Base-by-base conservation (phyloP, 2,329 filamentous ascomycete genomes). In the Colletotrichum lini region DNA sequence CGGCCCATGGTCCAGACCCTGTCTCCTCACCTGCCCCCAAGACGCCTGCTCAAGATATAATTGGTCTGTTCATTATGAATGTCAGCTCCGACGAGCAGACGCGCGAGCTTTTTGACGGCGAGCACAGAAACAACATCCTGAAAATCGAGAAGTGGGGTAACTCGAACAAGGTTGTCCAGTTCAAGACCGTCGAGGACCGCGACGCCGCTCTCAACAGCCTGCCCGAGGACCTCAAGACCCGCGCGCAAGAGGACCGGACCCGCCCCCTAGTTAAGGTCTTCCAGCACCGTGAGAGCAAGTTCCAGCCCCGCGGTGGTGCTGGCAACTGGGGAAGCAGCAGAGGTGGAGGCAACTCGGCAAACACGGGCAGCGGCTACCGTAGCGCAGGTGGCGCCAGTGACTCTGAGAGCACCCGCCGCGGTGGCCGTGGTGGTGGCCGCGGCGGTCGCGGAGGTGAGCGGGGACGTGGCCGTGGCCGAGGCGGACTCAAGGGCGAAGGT, bases 1-100 rank as follows among this genome's bases (percentile, higher is more conserved):
- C 87, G 16, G 80, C 84, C 6, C 85, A 87, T 69, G 84, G 82
- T 15, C 80, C 86, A 5, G 89, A 90, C 56, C 82, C 87, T 15
- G 82, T 84, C 3, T 82, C 87, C n/a, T 89, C 90, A 2, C 87
- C 90, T 18, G 88, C 88, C 8, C 84, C 88, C 38, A 92, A 93
- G 79, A 88, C 84, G 45, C 78, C 86, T 54, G 83, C 87, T 21
- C 88, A 94, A 77, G 90, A 89, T 75, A 94, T 92, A 75, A 92
- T 94, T 77, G 96, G 94, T 59, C 89, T 99, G 23, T 99, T 98
- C 81, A 91, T 99, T 72, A 94, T 93, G 84, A 95, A 95, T 77
- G 91, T 95, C 26, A 93, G 91, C 77, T 93, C 89, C 65, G 94
- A 96, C 74, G 94, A 98, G 42, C 93, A 95, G 72, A 92, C 94